Evolutionary conservation across 169 alveolate genomes (phyloP).

Genomic region (Eimeria sp.): DNA sequence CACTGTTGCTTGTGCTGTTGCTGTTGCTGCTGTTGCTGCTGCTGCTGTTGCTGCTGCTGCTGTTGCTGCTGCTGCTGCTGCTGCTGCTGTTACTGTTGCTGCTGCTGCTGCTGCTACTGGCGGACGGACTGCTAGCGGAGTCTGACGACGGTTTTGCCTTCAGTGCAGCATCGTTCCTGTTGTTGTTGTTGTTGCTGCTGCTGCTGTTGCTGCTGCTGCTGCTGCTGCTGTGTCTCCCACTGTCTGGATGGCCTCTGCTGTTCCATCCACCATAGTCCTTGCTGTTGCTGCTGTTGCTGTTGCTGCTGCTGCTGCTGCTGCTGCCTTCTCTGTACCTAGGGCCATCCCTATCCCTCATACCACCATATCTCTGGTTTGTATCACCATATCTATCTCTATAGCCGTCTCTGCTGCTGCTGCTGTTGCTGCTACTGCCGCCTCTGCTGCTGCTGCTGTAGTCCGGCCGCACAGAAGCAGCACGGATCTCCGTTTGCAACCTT

Average conservation of each 20-base stretch:
- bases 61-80: neutral
- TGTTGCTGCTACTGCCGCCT: slow-evolving; percentile 6
- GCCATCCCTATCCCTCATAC: neutral
- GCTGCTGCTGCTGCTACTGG: slow-evolving; percentile 8
- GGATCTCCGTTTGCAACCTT: slow-evolving; percentile 14
- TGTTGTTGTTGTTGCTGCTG: neutral
- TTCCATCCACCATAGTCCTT: neutral
- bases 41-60: slow-evolving; percentile 9
- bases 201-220: neutral
- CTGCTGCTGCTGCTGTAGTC: neutral
- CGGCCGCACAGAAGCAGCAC: slow-evolving; percentile 34
- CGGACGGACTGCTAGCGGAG: neutral
- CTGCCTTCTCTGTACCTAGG: neutral
- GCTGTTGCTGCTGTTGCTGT: slow-evolving; percentile 6
- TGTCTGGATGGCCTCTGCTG: neutral
- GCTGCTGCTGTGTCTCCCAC: neutral
- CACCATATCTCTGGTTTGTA: neutral
- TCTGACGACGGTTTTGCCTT: neutral
- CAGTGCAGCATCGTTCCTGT: neutral
- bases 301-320: too few species aligned
- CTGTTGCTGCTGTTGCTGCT: slow-evolving; percentile 1
- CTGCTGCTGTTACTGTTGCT: slow-evolving; percentile 4
- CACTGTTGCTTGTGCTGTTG: neutral
- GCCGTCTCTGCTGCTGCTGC: slow-evolving; percentile 41
- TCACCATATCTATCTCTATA: neutral